Conservation (phyloP, 306 rosid genomes). For the Neltuma alba region DNA sequence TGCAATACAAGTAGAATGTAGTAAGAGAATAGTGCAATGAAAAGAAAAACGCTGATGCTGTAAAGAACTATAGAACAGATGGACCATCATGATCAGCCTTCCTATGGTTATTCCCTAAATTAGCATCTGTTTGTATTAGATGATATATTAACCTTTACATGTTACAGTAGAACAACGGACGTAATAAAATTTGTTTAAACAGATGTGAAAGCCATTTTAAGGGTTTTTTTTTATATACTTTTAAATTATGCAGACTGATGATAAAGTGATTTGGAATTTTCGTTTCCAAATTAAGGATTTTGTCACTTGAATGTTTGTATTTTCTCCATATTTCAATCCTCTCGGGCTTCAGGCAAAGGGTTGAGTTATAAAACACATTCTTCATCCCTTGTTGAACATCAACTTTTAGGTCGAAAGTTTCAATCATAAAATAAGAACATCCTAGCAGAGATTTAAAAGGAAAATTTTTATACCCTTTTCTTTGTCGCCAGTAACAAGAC, state of each 20-base stretch:
- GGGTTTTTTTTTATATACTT: neutral
- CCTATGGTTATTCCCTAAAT: neutral
- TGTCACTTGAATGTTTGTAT: neutral
- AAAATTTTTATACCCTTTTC: neutral
- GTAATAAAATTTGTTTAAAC: neutral
- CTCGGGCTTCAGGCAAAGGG: neutral
- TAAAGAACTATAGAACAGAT: neutral
- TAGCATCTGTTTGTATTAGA: neutral
- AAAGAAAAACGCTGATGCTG: neutral
- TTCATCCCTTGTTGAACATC: neutral
- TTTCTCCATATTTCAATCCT: neutral
- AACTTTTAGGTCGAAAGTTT: neutral
- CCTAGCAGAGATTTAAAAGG: neutral
- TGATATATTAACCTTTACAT: neutral
- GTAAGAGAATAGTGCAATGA: neutral
- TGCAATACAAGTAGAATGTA: constrained; percentile 47
- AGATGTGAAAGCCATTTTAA: neutral
- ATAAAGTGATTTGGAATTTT: neutral
- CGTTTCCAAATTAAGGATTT: neutral
- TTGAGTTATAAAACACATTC: neutral
- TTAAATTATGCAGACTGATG: neutral
- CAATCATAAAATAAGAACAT: neutral
- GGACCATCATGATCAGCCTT: neutral
- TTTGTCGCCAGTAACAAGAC: neutral
- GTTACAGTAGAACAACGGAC: neutral